Base-by-base conservation (phyloP, 805 yeast species). In the Ogataea chonburiensis region DNA sequence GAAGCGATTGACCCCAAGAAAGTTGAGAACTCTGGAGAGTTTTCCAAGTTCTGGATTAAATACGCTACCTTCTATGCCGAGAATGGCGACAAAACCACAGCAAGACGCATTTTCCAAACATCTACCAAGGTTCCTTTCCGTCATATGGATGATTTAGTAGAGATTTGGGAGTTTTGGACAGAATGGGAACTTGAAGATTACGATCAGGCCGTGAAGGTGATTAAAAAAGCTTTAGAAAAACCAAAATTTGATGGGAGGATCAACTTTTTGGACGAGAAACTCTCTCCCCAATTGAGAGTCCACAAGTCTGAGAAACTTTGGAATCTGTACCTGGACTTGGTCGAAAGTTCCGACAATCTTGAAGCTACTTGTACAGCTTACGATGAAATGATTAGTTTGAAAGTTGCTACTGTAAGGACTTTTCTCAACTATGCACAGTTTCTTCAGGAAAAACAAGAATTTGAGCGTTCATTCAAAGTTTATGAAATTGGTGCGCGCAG, bases 101-200 rank as follows among this genome's bases (percentile, higher is more conserved):
- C 89, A 1, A 61, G 83, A 44, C 65, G 73, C 12, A 71, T 88
- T 5, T 75, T 71, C 37, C 75, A 77, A 23, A 79, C 79, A 31
- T 81, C 91, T 0, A 64, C 77, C 1, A 77, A 78, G 37, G 89
- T 88, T 0, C 89, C 88, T 5, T 87, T 71, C 59, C 70, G 64
- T 17, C 60, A 69, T 11, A 61, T 77, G 0, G 73, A 75, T 15
- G 96, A 87, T 42, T 60, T 87, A 14, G 84, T 80, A 2, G 71
- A 71, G 3, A 57, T 89, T 5, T 85, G 87, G 73, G 63, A 75
- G n/a, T 71, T 70, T 12, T 89, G 96, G 96, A 68, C 82, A 5
- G 83, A 83, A 38, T 61, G 76, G 59, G 82, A 81, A 41, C 50
- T 84, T 19, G 62, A 71, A 16, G 68, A 77, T 34, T 56, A 76